Conservation (phyloP, 83 land plant species). For the Thuja plicata region DNA sequence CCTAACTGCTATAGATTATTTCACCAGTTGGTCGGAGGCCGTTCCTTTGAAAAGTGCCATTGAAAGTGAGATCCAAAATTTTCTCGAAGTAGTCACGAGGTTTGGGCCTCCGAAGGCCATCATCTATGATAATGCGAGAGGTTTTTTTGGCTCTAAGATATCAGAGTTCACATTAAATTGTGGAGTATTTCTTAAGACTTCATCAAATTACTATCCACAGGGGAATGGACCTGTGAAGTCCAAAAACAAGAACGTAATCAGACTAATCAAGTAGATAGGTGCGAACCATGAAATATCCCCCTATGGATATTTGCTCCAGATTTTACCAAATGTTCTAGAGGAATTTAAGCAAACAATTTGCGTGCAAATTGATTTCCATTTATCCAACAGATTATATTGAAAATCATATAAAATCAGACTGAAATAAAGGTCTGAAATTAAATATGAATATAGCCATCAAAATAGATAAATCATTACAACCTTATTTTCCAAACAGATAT, state of each 20-base stretch:
- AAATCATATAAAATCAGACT: no score
- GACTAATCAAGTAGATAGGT: no score
- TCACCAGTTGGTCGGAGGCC: neutral
- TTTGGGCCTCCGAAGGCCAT: neutral
- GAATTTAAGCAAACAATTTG: no score
- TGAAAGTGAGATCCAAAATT: neutral
- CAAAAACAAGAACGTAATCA: neutral
- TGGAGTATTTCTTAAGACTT: neutral
- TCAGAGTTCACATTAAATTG: neutral
- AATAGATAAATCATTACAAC: no score
- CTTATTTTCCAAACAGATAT: no score
- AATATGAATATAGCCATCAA: no score
- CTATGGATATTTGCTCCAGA: no score
- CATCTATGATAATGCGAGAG: neutral
- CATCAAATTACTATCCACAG: neutral
- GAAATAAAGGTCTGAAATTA: no score
- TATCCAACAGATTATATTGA: no score
- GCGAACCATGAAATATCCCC: no score
- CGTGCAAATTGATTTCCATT: no score
- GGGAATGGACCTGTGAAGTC: neutral
- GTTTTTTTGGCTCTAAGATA: neutral
- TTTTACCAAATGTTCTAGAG: no score
- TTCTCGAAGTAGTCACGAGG: neutral
- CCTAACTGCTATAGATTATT: neutral
- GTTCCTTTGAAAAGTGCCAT: neutral